Percentiles rank a stretch among this genome's conserved stretches.
phyloP scores from a whole-genome alignment of 345 rosid species.

The Zanthoxylum bungeanum region DNA sequence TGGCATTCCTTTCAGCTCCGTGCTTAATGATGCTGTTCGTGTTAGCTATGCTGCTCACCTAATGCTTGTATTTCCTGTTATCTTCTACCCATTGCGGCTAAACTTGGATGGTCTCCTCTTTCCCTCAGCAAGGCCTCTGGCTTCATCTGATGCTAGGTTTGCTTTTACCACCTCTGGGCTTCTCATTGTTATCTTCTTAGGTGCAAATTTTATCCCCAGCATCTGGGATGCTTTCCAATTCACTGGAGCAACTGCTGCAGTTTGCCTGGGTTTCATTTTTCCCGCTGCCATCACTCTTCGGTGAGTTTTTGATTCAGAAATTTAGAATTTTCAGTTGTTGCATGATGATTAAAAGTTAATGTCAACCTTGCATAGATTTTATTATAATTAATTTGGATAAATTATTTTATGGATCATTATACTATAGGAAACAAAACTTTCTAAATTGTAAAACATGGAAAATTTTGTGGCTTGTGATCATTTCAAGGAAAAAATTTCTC shows the following conservation, averaged over 20 bases:
- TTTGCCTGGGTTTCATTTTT: conserved; percentile 92
- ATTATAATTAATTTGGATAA: background rate
- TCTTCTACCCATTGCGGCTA: conserved; percentile 76
- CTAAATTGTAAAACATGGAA: background rate
- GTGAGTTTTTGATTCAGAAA: conserved; percentile 33
- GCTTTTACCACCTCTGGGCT: conserved; percentile 57
- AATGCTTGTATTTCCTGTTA: conserved; percentile 90
- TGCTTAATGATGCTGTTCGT: conserved; percentile 78
- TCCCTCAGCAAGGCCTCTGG: conserved; percentile 60
- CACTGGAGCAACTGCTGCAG: conserved; percentile 92
- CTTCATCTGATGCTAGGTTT: conserved; percentile 62
- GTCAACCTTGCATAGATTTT: background rate
- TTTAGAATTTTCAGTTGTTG: background rate
- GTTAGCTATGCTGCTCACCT: conserved; percentile 85
- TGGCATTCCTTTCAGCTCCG: conserved; percentile 66
- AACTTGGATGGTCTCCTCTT: conserved; percentile 85
- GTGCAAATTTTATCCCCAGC: conserved; percentile 90
- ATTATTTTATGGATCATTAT: background rate
- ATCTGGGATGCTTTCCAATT: conserved; percentile 98
- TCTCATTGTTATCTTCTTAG: conserved; percentile 56
- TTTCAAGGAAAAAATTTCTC: background rate
- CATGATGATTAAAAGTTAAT: background rate
- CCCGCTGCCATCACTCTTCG: conserved; percentile 81
- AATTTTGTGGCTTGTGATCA: background rate
- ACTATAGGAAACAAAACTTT: background rate